Conservation (phyloP, 139 green algal species). For the Chlamydomonas schloesseri region DNA sequence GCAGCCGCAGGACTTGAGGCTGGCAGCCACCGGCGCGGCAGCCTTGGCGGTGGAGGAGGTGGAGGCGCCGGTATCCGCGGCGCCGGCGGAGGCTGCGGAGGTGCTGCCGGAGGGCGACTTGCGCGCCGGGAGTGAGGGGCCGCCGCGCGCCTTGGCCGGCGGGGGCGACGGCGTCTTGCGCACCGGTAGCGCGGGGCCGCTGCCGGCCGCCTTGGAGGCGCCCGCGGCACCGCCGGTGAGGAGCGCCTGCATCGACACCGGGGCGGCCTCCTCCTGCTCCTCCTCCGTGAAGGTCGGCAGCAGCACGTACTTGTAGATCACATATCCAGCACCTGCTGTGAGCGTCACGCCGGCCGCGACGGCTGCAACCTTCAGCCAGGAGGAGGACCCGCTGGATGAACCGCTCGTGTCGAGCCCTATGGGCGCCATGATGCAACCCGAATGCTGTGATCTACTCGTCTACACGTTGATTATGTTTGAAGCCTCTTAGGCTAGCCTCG, state of each 20-base stretch:
- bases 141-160: neutral
- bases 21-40: neutral
- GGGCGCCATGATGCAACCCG: too few species aligned
- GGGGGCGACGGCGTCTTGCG: conserved; percentile 3
- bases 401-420: neutral
- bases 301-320: conserved; percentile 42
- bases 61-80: neutral
- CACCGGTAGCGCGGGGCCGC: neutral
- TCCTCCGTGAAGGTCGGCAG: neutral
- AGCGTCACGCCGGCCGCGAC: neutral
- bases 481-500: too few species aligned
- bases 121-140: neutral
- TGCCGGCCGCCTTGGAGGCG: neutral
- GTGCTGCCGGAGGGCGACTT: neutral
- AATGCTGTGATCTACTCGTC: too few species aligned
- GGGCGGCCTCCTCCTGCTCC: neutral
- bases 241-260: conserved; percentile 28
- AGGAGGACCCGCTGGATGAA: neutral
- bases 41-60: neutral
- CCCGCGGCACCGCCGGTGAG: conserved; percentile 22
- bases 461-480: too few species aligned
- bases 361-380: conserved; percentile 20
- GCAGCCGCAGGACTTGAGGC: conserved; percentile 44
- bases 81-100: neutral
- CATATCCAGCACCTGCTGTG: conserved; percentile 7